These are phyloP conservation scores for Mangifera indica DNA, from an alignment of 345 rosid genomes.

Conservation along the genomic window DNA sequence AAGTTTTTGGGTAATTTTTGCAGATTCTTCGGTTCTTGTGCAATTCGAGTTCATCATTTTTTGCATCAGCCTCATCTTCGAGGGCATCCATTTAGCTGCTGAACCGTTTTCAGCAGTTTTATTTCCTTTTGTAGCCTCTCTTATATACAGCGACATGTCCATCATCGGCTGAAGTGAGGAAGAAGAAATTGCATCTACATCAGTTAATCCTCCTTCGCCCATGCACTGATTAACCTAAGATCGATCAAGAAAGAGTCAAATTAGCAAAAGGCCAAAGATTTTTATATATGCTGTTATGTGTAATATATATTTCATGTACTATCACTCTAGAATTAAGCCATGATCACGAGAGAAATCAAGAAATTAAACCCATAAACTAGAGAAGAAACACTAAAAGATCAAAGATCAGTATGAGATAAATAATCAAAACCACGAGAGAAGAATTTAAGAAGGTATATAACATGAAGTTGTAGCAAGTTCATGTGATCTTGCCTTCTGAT, in stretches of 20 bases:
- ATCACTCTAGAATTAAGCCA: background rate
- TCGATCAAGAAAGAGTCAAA: background rate
- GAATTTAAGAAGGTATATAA: background rate
- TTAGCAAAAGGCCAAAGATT: background rate
- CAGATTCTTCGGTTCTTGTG: background rate
- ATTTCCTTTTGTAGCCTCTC: conserved; percentile 14
- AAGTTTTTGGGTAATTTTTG: conserved; percentile 12
- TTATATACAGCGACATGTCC: conserved; percentile 9
- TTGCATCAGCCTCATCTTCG: conserved; percentile 44
- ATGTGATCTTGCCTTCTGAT: conserved; percentile 26
- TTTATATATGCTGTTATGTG: background rate
- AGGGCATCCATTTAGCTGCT: conserved; percentile 41
- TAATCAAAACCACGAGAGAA: background rate
- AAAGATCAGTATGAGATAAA: background rate
- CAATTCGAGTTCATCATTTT: conserved; percentile 32
- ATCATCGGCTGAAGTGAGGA: conserved; percentile 6
- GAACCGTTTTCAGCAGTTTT: background rate
- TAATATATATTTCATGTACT: background rate
- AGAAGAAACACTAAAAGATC: background rate
- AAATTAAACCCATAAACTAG: background rate
- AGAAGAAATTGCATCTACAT: conserved; percentile 15
- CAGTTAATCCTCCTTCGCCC: conserved; percentile 7
- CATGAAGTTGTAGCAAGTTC: background rate
- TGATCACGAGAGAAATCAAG: conserved; percentile 6
- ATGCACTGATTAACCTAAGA: conserved; percentile 20